A percentile compares a stretch with the other conserved stretches of the same genome.
These are phyloP conservation scores for Macrophomina pseudophaseolina DNA, from an alignment of 2,329 filamentous ascomycete genomes.

Conservation along the genomic window DNA sequence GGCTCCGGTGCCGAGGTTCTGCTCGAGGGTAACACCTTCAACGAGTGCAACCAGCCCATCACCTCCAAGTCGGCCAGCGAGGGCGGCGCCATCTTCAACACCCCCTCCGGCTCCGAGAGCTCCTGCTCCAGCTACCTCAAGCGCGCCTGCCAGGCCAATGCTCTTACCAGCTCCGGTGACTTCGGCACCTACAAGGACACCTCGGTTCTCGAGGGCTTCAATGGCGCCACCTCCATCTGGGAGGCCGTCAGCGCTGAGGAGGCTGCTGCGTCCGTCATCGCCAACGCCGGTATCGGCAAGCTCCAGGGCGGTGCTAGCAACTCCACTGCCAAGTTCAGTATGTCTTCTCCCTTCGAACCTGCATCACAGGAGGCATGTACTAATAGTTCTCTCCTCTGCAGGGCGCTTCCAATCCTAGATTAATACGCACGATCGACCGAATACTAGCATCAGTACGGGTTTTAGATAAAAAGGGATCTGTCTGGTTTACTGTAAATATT, in stretches of 20 bases:
- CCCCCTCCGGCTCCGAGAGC: slow-evolving; percentile 16
- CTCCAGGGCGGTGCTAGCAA: slow-evolving; percentile 1
- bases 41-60: slow-evolving; percentile 48
- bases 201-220: slow-evolving; percentile 15
- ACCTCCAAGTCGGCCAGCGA: slow-evolving; percentile 39
- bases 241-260: slow-evolving; percentile 5
- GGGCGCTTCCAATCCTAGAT: too few species aligned
- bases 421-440: too few species aligned
- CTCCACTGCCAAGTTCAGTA: slow-evolving; percentile 11
- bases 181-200: slow-evolving; percentile 23
- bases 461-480: too few species aligned
- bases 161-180: slow-evolving; percentile 26
- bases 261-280: not conserved
- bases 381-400: too few species aligned
- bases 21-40: slow-evolving; percentile 55
- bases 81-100: slow-evolving; percentile 39
- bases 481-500: too few species aligned
- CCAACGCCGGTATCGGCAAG: slow-evolving; percentile 25
- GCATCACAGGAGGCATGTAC: too few species aligned
- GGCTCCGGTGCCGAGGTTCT: slow-evolving; percentile 33
- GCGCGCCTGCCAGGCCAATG: slow-evolving; percentile 25
- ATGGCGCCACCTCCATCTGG: slow-evolving; percentile 9
- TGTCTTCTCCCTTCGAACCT: not conserved
- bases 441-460: too few species aligned
- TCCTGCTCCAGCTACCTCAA: slow-evolving; percentile 19